Percentiles rank a stretch among this genome's conserved stretches.
These are phyloP conservation scores for Trametes coccinea DNA, from an alignment of 768 basidiomycete species.

Conservation along the genomic window DNA sequence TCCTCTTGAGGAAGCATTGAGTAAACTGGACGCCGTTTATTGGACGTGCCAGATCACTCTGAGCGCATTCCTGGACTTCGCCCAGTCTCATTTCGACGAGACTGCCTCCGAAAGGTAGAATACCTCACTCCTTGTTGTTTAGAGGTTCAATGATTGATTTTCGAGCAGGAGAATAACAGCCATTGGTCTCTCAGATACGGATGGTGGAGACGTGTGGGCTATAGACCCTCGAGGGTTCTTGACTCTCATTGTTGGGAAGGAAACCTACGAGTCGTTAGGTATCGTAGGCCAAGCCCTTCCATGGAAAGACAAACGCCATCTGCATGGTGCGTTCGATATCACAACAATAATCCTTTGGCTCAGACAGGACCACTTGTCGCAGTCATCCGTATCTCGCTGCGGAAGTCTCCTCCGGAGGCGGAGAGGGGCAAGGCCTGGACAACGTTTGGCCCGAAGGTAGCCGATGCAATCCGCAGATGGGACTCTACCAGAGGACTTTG, in stretches of 20 bases:
- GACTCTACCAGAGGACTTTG: conserved; percentile 49
- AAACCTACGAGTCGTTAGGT: conserved; percentile 62
- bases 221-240: conserved; percentile 63
- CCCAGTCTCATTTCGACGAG: conserved; percentile 34
- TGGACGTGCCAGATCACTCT: conserved; percentile 45
- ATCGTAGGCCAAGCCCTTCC: conserved; percentile 56
- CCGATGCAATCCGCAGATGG: conserved; percentile 48
- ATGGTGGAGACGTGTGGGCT: conserved; percentile 64
- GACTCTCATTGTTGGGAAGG: conserved; percentile 55
- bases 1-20: conserved; percentile 41
- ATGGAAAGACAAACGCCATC: conserved; percentile 43
- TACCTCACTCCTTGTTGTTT: neutral
- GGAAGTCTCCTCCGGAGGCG: conserved; percentile 38
- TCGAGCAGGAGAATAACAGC: conserved; percentile 21
- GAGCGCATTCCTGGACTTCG: conserved; percentile 41
- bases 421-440: conserved; percentile 7
- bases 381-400: conserved; percentile 53
- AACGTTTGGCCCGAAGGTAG: conserved; percentile 39
- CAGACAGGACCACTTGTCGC: neutral
- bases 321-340: conserved; percentile 42
- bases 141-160: too few species aligned
- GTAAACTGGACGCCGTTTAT: conserved; percentile 45
- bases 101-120: conserved; percentile 31
- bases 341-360: neutral
- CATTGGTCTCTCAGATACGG: conserved; percentile 15